Evolutionary conservation across 805 yeast species (phyloP).

Genomic region (Saccharomycopsis sp.): DNA sequence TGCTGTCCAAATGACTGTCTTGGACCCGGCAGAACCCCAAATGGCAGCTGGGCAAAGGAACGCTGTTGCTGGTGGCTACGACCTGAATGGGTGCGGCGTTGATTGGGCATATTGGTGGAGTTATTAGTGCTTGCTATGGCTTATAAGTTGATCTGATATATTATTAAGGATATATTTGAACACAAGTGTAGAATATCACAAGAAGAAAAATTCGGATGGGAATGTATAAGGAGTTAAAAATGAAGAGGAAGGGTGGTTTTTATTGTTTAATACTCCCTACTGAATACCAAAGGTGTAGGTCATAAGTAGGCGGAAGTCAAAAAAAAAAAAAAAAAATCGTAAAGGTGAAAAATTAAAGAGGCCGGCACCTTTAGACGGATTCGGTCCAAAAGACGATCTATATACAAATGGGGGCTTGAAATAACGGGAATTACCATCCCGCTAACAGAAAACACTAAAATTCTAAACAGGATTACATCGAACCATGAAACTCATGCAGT

Average conservation of each 20-base stretch:
- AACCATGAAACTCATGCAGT: neutral
- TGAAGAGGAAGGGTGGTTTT: neutral
- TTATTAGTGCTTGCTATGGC: neutral
- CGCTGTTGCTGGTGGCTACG: neutral
- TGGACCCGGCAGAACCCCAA: neutral
- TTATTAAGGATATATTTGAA: too few relatives aligned
- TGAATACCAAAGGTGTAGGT: neutral
- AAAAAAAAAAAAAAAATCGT: too few relatives aligned
- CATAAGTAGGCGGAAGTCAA: neutral
- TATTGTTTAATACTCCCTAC: neutral
- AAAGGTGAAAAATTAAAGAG: neutral
- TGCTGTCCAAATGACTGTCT: too few relatives aligned
- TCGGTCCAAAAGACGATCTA: neutral
- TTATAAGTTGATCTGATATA: neutral
- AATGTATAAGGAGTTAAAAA: neutral
- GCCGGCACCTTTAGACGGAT: neutral
- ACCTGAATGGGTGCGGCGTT: neutral
- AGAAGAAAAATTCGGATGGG: neutral
- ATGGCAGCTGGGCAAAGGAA: neutral
- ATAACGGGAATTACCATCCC: neutral
- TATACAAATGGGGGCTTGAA: neutral
- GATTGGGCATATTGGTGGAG: neutral
- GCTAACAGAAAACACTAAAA: too few relatives aligned
- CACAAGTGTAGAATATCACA: too few relatives aligned
- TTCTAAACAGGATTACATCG: neutral